phyloP scores from a whole-genome alignment of 768 basidiomycete genomes.

The Phanerodontia chrysosporium region DNA sequence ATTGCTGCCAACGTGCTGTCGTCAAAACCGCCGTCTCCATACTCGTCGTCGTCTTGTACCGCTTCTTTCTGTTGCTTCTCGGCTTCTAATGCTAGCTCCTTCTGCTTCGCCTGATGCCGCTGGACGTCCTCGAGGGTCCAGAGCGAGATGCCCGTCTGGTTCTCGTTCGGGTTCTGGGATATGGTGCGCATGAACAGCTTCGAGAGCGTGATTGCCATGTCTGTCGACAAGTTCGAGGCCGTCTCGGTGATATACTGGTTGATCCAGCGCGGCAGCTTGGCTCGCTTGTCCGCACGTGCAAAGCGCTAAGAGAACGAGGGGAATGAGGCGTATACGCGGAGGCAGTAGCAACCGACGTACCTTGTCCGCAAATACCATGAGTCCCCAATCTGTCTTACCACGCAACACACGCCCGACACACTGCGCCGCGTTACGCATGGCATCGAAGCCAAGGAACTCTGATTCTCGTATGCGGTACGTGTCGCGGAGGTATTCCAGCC shows the following conservation, averaged over 20 bases:
- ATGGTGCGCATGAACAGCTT: constrained; percentile 98
- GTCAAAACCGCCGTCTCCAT: constrained; percentile 30
- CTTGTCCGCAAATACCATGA: constrained; percentile 99
- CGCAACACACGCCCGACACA: constrained; percentile 97
- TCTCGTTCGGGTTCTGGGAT: constrained; percentile 95
- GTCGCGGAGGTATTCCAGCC: constrained; percentile 96
- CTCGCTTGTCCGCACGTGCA: constrained; percentile 87
- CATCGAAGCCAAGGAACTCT: constrained; percentile 98
- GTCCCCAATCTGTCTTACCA: constrained; percentile 98
- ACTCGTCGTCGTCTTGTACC: constrained; percentile 48
- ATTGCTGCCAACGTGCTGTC: constrained; percentile 27
- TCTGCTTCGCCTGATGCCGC: constrained; percentile 79
- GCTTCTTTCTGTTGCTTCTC: constrained; percentile 30
- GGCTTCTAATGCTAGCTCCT: constrained; percentile 52
- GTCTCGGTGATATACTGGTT: constrained; percentile 99
- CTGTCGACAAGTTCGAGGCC: constrained; percentile 94
- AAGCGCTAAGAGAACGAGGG: constrained; percentile 58
- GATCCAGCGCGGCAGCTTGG: constrained; percentile 97
- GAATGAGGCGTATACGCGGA: neutral
- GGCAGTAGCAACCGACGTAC: constrained; percentile 34
- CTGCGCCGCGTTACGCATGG: constrained; percentile 98
- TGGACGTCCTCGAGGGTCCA: constrained; percentile 94
- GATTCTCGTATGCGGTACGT: constrained; percentile 97
- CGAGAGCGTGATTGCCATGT: constrained; percentile 92
- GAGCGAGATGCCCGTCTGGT: constrained; percentile 88